Evolutionary conservation across 2,329 filamentous ascomycete species (phyloP).

Genomic region (Botryotinia globosa): DNA sequence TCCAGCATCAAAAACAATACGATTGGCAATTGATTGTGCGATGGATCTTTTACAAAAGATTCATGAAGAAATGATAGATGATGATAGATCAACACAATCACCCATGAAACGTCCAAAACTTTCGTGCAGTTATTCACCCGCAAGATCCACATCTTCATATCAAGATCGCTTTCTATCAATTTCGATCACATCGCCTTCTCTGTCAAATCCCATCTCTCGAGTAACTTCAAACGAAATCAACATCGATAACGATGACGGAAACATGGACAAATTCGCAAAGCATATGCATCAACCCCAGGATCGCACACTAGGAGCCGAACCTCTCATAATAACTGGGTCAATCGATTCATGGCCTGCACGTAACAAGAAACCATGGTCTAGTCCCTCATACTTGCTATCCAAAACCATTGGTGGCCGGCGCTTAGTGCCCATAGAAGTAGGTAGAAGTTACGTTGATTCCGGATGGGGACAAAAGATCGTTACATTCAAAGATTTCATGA

Average conservation of each 20-base stretch:
- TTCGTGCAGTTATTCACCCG: background rate
- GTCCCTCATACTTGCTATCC: conserved; percentile 69
- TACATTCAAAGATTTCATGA: conserved; percentile 68
- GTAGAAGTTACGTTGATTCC: conserved; percentile 81
- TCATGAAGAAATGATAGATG: background rate
- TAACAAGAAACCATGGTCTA: conserved; percentile 65
- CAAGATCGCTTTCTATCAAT: conserved; percentile 25
- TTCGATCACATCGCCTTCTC: conserved; percentile 43
- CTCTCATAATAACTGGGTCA: conserved; percentile 67
- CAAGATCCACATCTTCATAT: background rate
- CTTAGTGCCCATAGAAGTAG: conserved; percentile 82
- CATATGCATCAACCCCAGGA: conserved; percentile 51
- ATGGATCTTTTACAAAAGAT: conserved; percentile 64
- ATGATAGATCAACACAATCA: background rate
- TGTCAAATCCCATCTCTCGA: conserved; percentile 44
- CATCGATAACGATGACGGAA: conserved; percentile 43
- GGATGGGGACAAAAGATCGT: conserved; percentile 83
- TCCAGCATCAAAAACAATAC: conserved; percentile 15
- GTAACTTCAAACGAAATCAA: background rate
- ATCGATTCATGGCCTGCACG: conserved; percentile 75
- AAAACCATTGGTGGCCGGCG: conserved; percentile 73
- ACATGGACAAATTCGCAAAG: conserved; percentile 58
- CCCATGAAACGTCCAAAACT: conserved; percentile 30
- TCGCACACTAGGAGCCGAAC: conserved; percentile 46
- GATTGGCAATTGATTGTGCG: conserved; percentile 49